Percentiles rank a stretch among this genome's conserved stretches.
Conservation (phyloP, 495 filamentous ascomycete genomes). For the Lophiostoma macrostomum region DNA sequence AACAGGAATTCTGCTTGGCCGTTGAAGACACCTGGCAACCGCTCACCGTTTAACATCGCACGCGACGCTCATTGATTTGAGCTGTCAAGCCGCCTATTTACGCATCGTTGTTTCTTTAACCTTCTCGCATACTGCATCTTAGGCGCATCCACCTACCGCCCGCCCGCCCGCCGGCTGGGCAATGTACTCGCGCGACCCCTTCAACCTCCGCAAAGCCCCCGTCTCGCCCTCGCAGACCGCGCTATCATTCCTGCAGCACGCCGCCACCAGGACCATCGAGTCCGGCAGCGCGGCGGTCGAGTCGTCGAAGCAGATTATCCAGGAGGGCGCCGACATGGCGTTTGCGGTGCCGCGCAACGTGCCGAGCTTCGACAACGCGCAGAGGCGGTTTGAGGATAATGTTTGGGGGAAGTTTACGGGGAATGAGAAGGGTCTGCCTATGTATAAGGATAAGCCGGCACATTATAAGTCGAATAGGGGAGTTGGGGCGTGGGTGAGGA, state of each 20-base stretch:
- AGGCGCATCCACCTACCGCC: too few relatives aligned
- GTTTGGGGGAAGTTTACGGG: slow-evolving; percentile 38
- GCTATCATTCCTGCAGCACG: slow-evolving; percentile 27
- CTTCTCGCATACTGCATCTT: too few relatives aligned
- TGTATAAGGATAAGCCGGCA: slow-evolving; percentile 99
- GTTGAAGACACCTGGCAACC: too few relatives aligned
- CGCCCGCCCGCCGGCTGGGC: background rate
- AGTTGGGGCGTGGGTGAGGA: slow-evolving; percentile 41
- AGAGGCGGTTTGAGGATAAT: slow-evolving; percentile 65
- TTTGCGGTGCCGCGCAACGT: slow-evolving; percentile 65
- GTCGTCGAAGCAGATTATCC: slow-evolving; percentile 41
- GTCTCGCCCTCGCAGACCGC: slow-evolving; percentile 16
- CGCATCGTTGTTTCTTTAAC: too few relatives aligned
- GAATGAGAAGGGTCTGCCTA: slow-evolving; percentile 65
- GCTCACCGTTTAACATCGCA: too few relatives aligned
- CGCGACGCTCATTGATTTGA: too few relatives aligned
- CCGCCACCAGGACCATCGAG: slow-evolving; percentile 43
- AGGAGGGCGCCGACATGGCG: slow-evolving; percentile 55
- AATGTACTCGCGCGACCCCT: slow-evolving; percentile 41
- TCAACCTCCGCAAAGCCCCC: slow-evolving; percentile 34
- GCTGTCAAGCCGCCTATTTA: too few relatives aligned
- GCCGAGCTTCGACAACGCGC: slow-evolving; percentile 66
- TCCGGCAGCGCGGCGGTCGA: slow-evolving; percentile 39
- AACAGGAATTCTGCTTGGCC: too few relatives aligned
- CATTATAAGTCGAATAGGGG: slow-evolving; percentile 57